Conservation (phyloP, 257 asterid genomes). For the Jaltomata sinuosa region DNA sequence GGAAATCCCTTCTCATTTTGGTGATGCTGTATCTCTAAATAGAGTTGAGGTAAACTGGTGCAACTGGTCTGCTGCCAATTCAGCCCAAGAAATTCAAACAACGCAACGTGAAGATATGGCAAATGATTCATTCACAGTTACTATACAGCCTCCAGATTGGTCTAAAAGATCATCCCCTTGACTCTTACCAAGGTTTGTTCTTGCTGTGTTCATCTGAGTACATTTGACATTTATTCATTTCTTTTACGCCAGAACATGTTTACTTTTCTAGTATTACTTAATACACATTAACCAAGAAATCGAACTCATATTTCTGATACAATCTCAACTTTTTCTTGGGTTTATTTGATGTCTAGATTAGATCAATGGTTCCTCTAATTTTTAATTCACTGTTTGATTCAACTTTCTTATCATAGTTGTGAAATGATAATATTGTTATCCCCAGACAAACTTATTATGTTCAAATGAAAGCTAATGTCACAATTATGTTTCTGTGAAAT, state of each 20-base stretch:
- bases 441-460: neutral
- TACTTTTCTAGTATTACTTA: neutral
- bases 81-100: neutral
- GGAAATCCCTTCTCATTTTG: neutral
- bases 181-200: neutral
- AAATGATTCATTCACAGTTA: neutral
- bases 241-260: neutral
- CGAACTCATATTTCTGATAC: neutral
- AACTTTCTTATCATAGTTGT: neutral
- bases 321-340: neutral
- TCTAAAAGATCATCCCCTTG: neutral
- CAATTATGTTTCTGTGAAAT: neutral
- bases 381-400: neutral
- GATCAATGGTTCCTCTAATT: neutral
- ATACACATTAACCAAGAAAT: neutral
- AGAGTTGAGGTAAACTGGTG: neutral
- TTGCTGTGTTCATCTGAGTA: neutral
- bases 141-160: neutral
- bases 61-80: neutral
- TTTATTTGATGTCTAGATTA: neutral
- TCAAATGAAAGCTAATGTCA: neutral
- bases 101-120: neutral
- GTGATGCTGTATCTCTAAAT: neutral
- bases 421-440: neutral
- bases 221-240: neutral